phyloP scores from a whole-genome alignment of 2,329 filamentous ascomycete genomes.

The Beauveria pseudobassiana region DNA sequence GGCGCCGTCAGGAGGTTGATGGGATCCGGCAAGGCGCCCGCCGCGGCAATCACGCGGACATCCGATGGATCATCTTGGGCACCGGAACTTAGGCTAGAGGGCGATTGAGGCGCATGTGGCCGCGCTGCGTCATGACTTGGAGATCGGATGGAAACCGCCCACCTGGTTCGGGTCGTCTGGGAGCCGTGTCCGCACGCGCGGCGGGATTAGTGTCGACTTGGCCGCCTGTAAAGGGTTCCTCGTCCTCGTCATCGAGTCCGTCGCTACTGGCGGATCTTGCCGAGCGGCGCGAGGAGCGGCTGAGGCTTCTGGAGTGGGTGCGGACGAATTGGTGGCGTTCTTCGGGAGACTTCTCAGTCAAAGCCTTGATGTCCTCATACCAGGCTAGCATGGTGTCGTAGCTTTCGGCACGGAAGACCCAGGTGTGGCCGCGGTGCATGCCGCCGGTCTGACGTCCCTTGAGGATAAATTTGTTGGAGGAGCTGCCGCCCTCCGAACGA shows the following conservation, averaged over 20 bases:
- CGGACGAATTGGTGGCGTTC: conserved; percentile 84
- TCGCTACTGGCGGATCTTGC: conserved; percentile 66
- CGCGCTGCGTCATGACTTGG: conserved; percentile 68
- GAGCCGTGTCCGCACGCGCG: conserved; percentile 41
- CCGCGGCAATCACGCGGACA: conserved; percentile 51
- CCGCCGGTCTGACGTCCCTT: conserved; percentile 90
- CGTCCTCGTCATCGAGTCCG: conserved; percentile 65
- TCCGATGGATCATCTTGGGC: conserved; percentile 37
- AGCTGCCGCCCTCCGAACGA: conserved; percentile 72
- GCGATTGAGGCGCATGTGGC: conserved; percentile 72
- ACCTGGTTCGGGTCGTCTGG: conserved; percentile 77
- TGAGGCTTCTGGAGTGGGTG: conserved; percentile 70
- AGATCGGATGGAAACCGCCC: conserved; percentile 95
- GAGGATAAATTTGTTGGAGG: conserved; percentile 94
- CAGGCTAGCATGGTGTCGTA: conserved; percentile 96
- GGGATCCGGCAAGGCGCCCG: conserved; percentile 43
- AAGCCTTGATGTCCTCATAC: conserved; percentile 83
- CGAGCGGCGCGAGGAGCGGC: conserved; percentile 55
- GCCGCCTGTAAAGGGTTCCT: conserved; percentile 52
- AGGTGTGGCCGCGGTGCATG: conserved; percentile 76
- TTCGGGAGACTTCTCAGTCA: conserved; percentile 83
- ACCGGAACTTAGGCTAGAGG: conserved; percentile 73
- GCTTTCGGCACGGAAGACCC: conserved; percentile 64
- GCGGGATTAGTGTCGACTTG: conserved; percentile 36
- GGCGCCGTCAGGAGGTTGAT: conserved; percentile 26